These are phyloP conservation scores for Populus deltoides DNA, from an alignment of 345 rosid genomes.

Conservation along the genomic window DNA sequence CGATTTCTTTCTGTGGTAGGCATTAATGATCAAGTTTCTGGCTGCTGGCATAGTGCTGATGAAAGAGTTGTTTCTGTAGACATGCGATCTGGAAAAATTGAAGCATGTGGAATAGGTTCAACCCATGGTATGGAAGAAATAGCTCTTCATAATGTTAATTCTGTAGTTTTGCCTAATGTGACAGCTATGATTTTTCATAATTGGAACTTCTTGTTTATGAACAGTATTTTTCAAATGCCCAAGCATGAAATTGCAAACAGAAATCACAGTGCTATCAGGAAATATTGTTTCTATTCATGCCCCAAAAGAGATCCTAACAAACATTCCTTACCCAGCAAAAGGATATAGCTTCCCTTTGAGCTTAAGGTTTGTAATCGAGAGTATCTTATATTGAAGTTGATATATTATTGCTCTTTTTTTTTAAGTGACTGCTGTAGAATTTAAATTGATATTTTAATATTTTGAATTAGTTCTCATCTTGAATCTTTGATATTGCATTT, in stretches of 20 bases:
- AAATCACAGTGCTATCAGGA: slow-evolving; percentile 59
- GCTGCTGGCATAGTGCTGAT: slow-evolving; percentile 67
- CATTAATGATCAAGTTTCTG: slow-evolving; percentile 47
- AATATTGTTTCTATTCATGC: slow-evolving; percentile 54
- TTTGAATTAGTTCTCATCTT: too few relatives aligned
- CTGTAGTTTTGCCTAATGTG: not conserved
- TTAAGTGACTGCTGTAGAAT: not conserved
- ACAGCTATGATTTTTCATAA: not conserved
- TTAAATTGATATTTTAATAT: not conserved
- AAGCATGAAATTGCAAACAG: slow-evolving; percentile 57
- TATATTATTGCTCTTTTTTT: not conserved
- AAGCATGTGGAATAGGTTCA: slow-evolving; percentile 67
- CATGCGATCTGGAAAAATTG: slow-evolving; percentile 60
- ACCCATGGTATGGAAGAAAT: slow-evolving; percentile 50
- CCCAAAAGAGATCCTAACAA: slow-evolving; percentile 70
- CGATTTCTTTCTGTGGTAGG: slow-evolving; percentile 36
- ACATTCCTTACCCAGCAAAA: slow-evolving; percentile 64
- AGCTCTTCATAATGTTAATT: not conserved
- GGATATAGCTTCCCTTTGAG: slow-evolving; percentile 74
- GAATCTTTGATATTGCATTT: too few relatives aligned
- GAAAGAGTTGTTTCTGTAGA: slow-evolving; percentile 55
- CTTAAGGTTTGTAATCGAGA: slow-evolving; percentile 52
- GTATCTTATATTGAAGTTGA: not conserved
- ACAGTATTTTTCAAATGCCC: slow-evolving; percentile 65
- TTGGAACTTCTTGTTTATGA: slow-evolving; percentile 25